Evolutionary conservation across 2,329 filamentous ascomycete genomes (phyloP), one percentile per base, ranked within the genome.

Genomic region (Colletotrichum lindemuthianum): DNA sequence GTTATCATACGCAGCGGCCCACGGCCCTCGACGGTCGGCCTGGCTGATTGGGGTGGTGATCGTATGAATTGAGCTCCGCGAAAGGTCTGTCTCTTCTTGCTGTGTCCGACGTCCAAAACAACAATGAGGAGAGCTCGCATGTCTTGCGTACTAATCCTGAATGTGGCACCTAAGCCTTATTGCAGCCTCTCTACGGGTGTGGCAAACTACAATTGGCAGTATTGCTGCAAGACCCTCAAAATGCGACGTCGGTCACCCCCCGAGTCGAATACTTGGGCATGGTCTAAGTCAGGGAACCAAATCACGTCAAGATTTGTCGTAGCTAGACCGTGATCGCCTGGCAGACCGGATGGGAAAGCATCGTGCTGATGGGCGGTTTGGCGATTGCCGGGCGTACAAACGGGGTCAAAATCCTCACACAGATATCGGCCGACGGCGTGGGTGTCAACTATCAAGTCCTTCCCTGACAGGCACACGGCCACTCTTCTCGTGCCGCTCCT

Each of bases 371-470:
- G 60, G 37, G 41, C 43, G 9, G 49, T 52, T 39, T n/a, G 11
- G 49, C 37, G 33, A 59, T 67, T 48, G 72, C 72, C 63, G 69
- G 65, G 57, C 32, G 16, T 40, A 40, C 36, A 58, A 53, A 47
- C 54, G 47, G 32, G 63, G 65, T 70, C 67, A 51, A 66, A 40
- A 59, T 60, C 32, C 45, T 57, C 70, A 7, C 53, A 61, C 48
- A 92, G 72, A 70, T 91, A 91, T 49, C 79, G 77, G 2, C 82
- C 84, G 4, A 92, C 85, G 0, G 80, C 80, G 15, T 79, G 73
- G 0, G 87, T 86, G 70, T 91, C 82, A 6, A 91, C 86, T 67
- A 92, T 91, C 49, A 91, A 73, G 75, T 92, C 90, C 57, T 81
- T 78, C 8, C 84, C 86, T 7, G 85, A 81, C 32, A 92, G 77